These are phyloP conservation scores for Thalassiosira delicatula DNA, from an alignment of 352 stramenopile species.

Conservation along the genomic window DNA sequence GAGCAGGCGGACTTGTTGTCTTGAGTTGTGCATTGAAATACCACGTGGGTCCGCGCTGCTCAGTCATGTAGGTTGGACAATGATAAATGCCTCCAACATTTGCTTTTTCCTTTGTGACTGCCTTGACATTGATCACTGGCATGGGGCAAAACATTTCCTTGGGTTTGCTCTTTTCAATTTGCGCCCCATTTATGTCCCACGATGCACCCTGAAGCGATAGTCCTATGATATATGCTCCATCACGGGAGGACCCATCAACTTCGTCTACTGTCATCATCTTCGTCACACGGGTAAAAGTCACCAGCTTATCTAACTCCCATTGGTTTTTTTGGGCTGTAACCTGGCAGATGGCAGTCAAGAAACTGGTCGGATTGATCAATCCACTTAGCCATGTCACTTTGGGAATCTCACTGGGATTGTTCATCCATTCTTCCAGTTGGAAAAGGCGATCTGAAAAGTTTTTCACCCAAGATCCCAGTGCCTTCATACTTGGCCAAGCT, in stretches of 20 bases:
- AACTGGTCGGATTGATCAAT: conserved; percentile 95
- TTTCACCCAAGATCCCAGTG: conserved; percentile 91
- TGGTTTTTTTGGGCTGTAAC: conserved; percentile 97
- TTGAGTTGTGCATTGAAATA: conserved; percentile 98
- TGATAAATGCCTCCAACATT: conserved; percentile 93
- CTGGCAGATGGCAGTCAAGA: conserved; percentile 96
- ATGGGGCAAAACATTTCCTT: conserved; percentile 98
- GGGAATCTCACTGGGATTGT: conserved; percentile 95
- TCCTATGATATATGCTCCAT: conserved; percentile 95
- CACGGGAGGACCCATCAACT: conserved; percentile 85
- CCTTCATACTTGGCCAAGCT: conserved; percentile 91
- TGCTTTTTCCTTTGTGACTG: conserved; percentile 93
- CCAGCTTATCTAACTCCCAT: conserved; percentile 95
- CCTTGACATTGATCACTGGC: conserved; percentile 97
- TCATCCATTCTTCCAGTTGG: conserved; percentile 96
- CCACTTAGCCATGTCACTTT: conserved; percentile 94
- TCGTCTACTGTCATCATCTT: conserved; percentile 92
- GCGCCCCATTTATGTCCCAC: conserved; percentile 91
- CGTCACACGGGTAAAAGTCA: conserved; percentile 96
- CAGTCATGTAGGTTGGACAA: conserved; percentile 97
- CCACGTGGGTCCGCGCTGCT: conserved; percentile 94
- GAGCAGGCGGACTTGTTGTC: conserved; percentile 90
- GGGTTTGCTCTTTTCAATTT: conserved; percentile 92
- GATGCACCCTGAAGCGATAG: conserved; percentile 94
- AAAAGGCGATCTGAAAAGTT: conserved; percentile 91